Conservation (phyloP, 176 grass and related monocot genomes). For the Olyra latifolia region DNA sequence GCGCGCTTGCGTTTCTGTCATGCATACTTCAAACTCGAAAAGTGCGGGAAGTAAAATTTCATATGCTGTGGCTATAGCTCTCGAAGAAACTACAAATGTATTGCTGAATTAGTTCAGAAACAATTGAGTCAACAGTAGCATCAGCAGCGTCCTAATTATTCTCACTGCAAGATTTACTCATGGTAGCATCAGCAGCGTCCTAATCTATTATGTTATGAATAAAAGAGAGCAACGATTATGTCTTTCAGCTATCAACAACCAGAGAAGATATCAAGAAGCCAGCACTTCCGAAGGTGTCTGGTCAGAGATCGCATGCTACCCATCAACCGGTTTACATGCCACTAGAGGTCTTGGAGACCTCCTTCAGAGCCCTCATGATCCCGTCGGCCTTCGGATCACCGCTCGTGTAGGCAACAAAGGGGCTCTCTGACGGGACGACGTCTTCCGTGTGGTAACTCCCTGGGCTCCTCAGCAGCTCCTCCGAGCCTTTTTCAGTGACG, state of each 20-base stretch:
- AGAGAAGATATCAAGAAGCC: slow-evolving; percentile 2
- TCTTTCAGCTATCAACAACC: slow-evolving; percentile 20
- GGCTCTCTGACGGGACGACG: slow-evolving; percentile 66
- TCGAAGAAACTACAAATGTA: background rate
- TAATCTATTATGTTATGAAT: slow-evolving; percentile 28
- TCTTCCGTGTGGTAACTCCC: slow-evolving; percentile 84
- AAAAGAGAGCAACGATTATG: slow-evolving; percentile 1
- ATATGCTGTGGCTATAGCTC: background rate
- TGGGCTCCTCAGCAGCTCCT: slow-evolving; percentile 58
- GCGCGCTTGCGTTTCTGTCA: too few relatives aligned
- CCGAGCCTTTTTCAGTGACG: slow-evolving; percentile 76
- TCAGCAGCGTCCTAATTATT: slow-evolving; percentile 32
- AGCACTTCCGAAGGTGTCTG: background rate
- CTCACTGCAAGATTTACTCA: slow-evolving; percentile 28
- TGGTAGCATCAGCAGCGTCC: slow-evolving; percentile 31
- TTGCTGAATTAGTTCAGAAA: slow-evolving; percentile 20
- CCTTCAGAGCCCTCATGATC: slow-evolving; percentile 79
- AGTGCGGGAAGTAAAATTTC: too few relatives aligned
- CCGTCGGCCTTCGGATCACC: slow-evolving; percentile 49
- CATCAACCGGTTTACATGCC: slow-evolving; percentile 43
- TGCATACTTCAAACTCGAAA: too few relatives aligned
- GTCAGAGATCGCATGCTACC: background rate
- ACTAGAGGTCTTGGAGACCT: slow-evolving; percentile 64
- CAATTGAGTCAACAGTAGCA: background rate
- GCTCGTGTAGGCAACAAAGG: slow-evolving; percentile 42